A percentile compares a stretch with the other conserved stretches of the same genome.
Conservation (phyloP, 2,329 filamentous ascomycete genomes). For the Pyrenophora teres region DNA sequence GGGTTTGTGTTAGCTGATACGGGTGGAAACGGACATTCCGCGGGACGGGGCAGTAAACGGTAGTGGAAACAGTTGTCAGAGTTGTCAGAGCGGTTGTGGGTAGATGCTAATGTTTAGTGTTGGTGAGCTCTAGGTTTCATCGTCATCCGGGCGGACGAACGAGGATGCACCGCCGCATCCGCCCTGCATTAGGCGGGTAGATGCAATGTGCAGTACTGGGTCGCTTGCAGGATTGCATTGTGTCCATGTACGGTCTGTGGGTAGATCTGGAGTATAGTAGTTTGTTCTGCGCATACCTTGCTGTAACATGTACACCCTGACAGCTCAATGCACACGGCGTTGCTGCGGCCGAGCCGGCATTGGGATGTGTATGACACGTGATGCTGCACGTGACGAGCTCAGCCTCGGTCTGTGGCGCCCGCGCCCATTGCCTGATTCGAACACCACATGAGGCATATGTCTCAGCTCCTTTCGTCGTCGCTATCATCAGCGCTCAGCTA, state of each 20-base stretch:
- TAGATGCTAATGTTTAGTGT: constrained; percentile 19
- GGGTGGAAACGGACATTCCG: constrained; percentile 15
- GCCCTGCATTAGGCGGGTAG: constrained; percentile 14
- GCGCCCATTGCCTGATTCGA: background rate
- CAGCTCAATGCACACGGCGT: background rate
- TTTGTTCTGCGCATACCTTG: constrained; percentile 4
- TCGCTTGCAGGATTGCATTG: no score
- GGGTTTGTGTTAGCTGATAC: constrained; percentile 4
- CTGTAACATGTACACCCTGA: background rate
- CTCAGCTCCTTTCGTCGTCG: background rate
- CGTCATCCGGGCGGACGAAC: constrained; percentile 23
- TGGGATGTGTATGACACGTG: no score
- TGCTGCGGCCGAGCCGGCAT: background rate
- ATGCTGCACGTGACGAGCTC: constrained; percentile 3
- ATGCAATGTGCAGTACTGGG: background rate
- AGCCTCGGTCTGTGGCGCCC: constrained; percentile 7
- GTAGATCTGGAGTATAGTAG: background rate
- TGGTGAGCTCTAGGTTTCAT: constrained; percentile 26
- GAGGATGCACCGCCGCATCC: constrained; percentile 18
- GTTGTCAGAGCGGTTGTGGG: constrained; percentile 8
- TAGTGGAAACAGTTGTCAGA: background rate
- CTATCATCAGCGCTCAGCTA: constrained; percentile 2
- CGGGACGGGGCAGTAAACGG: constrained; percentile 1
- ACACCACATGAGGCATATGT: constrained; percentile 12
- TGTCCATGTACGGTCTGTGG: no score